Evolutionary conservation across 805 yeast genomes (phyloP).

Genomic region (Wickerhamiella sorbophila): DNA sequence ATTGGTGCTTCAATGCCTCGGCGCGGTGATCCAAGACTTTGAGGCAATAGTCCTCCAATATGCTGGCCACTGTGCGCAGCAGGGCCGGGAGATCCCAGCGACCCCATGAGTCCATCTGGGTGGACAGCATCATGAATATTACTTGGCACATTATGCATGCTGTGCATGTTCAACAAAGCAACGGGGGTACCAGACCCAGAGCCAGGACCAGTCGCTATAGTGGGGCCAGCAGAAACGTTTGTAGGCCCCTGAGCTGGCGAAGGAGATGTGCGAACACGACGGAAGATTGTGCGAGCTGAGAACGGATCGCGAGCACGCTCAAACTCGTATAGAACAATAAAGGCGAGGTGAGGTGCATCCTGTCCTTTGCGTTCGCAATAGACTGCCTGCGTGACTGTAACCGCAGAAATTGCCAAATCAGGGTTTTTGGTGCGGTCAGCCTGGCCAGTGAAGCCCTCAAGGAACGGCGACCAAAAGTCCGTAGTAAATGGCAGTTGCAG

Average conservation of each 20-base stretch:
- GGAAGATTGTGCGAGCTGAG: conserved; percentile 25
- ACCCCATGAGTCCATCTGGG: not conserved
- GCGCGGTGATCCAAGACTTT: not conserved
- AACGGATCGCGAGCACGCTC: conserved; percentile 24
- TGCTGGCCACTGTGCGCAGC: too few relatives aligned
- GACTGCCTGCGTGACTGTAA: conserved; percentile 24
- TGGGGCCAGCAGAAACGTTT: not conserved
- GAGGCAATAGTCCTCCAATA: too few relatives aligned
- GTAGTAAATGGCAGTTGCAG: conserved; percentile 25
- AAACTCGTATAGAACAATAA: conserved; percentile 25
- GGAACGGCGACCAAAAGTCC: conserved; percentile 28
- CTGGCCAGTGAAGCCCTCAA: conserved; percentile 20
- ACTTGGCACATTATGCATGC: not conserved
- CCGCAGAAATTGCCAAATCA: conserved; percentile 22
- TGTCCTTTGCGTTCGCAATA: conserved; percentile 12
- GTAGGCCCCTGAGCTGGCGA: too few relatives aligned
- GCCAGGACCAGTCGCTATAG: not conserved
- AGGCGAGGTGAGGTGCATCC: conserved; percentile 16
- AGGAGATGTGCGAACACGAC: conserved; percentile 15
- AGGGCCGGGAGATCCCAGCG: not conserved
- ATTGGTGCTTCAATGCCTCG: conserved; percentile 2
- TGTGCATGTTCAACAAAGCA: not conserved
- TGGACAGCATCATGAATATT: not conserved
- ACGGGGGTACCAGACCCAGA: not conserved
- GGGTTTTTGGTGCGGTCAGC: conserved; percentile 13